Evolutionary conservation across 1,139 yeast species (phyloP), one percentile per base, ranked within the genome.

Genomic region (Blastobotrys niveus): DNA sequence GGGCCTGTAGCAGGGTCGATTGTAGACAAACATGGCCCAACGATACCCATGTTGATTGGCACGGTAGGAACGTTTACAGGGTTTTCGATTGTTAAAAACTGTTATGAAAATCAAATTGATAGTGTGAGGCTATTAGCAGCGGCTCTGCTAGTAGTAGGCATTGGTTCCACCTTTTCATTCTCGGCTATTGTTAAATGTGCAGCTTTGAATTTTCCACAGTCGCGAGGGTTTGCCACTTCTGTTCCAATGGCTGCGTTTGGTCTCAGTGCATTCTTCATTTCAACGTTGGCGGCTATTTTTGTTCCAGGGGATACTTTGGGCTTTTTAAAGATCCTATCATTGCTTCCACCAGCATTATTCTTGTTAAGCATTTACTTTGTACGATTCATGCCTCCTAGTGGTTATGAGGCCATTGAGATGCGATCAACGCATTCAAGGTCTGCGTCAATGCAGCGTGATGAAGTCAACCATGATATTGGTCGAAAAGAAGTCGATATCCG

Each of bases 1-100:
- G 84, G 84, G 0, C 84, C 84, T 1, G 48, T 76, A 6, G 79
- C 83, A 0, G 85, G 86, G 1, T 55, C 62, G 10, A 67, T 79
- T 10, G 81, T 80, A n/a, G 86, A 80, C 54, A 63, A 62, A 36
- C 65, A 64, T 17, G 83, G 83, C 2, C 79, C 77, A 46, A 66
- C 76, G 2, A 43, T 63, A 27, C 67, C 68, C 1, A 49, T 64
- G n/a, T 30, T 56, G 2, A 45, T 59, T 18, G 64, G 66, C n/a
- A 57, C 57, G 2, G 32, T 60, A 5, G 48, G 57, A 5, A 56
- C 64, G 6, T 56, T 58, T 40, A 18, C 49, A 9, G 69, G 69
- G 5, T 65, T 64, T 51, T 48, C 55, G n/a, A 45, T 60, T 1
- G 53, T 64, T 17, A 52, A 61, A 21, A 40, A 50, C 5, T 52